These are phyloP conservation scores for Poa annua DNA, from an alignment of 176 grass and related monocot genomes.

Conservation along the genomic window DNA sequence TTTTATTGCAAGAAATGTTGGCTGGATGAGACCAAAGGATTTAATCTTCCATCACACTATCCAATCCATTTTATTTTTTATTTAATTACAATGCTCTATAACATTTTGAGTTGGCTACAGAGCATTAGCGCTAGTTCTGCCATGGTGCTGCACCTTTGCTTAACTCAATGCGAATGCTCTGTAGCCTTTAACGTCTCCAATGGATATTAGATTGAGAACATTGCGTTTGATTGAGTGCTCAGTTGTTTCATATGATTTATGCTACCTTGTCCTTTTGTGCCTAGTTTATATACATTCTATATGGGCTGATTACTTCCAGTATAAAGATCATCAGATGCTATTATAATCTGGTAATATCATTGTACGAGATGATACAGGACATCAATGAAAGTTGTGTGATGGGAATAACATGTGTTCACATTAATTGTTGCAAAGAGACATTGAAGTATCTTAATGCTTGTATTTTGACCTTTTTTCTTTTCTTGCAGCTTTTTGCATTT, in stretches of 20 bases:
- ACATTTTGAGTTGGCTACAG: not conserved
- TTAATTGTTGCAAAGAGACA: not conserved
- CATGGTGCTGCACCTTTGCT: not conserved
- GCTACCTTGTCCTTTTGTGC: not conserved
- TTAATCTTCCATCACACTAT: not conserved
- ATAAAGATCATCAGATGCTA: not conserved
- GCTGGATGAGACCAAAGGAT: not conserved
- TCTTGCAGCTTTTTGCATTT: conserved; percentile 71
- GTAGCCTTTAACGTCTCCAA: not conserved
- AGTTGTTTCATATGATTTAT: conserved; percentile 7
- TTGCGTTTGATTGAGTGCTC: not conserved
- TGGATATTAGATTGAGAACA: not conserved
- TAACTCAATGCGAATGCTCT: not conserved
- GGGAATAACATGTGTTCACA: not conserved
- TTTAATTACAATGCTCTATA: not conserved
- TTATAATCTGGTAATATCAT: conserved; percentile 2
- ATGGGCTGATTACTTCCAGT: not conserved
- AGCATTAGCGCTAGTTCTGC: not conserved
- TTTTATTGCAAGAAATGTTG: not conserved
- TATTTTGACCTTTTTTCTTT: not conserved
- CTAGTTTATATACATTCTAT: not conserved
- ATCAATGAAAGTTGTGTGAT: conserved; percentile 6
- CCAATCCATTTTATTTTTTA: not conserved
- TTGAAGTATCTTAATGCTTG: conserved; percentile 15
- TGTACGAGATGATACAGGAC: not conserved